These are phyloP conservation scores for Penicillium paneum DNA, from an alignment of 2,329 filamentous ascomycete genomes.

Conservation along the genomic window DNA sequence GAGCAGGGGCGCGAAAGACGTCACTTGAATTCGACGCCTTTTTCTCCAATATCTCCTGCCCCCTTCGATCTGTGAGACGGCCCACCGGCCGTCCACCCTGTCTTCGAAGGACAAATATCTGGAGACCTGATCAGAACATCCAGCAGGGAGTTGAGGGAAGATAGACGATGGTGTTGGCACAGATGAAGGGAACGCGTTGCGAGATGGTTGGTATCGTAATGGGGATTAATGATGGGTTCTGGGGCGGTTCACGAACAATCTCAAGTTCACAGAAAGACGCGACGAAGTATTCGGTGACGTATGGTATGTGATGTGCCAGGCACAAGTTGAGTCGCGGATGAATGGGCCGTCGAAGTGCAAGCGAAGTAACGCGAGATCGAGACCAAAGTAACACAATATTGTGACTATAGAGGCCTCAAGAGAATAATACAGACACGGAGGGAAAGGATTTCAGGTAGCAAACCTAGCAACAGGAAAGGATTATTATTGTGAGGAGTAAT, in stretches of 20 bases:
- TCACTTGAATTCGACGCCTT: neutral
- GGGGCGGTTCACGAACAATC: too few relatives aligned
- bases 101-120: conserved; percentile 9
- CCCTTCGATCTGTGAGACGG: conserved; percentile 23
- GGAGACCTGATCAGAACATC: conserved; percentile 8
- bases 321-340: neutral
- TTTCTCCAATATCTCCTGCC: conserved; percentile 9
- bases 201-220: neutral
- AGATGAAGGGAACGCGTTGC: neutral
- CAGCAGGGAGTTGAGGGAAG: conserved; percentile 1
- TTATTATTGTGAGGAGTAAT: neutral
- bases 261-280: neutral
- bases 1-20: neutral
- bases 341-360: neutral
- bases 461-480: neutral
- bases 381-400: neutral
- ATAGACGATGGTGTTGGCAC: neutral
- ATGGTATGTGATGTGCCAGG: neutral
- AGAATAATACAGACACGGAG: too few relatives aligned
- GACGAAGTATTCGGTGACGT: neutral
- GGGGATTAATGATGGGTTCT: neutral
- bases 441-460: neutral
- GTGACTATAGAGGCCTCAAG: neutral
- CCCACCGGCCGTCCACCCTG: conserved; percentile 26
- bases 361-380: neutral